Evolutionary conservation across 345 rosid species (phyloP).

Genomic region (Clarkia xantiana): DNA sequence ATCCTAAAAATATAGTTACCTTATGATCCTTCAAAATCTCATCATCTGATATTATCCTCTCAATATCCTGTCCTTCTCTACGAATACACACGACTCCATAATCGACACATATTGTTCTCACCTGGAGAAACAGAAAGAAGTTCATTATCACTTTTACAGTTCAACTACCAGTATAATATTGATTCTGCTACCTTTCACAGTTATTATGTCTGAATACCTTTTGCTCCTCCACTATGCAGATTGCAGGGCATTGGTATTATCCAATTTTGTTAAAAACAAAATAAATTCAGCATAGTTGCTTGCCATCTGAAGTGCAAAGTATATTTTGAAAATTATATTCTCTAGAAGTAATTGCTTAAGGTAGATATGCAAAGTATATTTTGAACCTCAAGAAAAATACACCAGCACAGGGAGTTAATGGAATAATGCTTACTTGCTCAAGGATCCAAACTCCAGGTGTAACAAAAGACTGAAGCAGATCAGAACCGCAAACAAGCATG

Average conservation of each 20-base stretch:
- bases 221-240: background rate
- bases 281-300: too few relatives aligned
- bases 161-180: too few relatives aligned
- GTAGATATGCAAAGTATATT: too few relatives aligned
- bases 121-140: conserved; percentile 22
- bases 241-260: background rate
- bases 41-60: conserved; percentile 34
- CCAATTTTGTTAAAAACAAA: background rate
- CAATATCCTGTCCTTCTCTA: conserved; percentile 66
- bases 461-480: conserved; percentile 63
- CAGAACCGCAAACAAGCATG: conserved; percentile 93
- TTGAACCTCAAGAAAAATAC: too few relatives aligned
- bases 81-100: conserved; percentile 80
- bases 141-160: too few relatives aligned
- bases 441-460: conserved; percentile 74
- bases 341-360: too few relatives aligned
- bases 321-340: too few relatives aligned
- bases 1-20: conserved; percentile 18
- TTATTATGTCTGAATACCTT: background rate
- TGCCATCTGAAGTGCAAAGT: too few relatives aligned
- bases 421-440: conserved; percentile 37
- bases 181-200: background rate
- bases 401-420: too few relatives aligned
- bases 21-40: conserved; percentile 31
- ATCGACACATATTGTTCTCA: conserved; percentile 46